A percentile compares a stretch with the other conserved stretches of the same genome.
Conservation (phyloP, 1,284 basidiomycete genomes). For the Dichomitus squalens region DNA sequence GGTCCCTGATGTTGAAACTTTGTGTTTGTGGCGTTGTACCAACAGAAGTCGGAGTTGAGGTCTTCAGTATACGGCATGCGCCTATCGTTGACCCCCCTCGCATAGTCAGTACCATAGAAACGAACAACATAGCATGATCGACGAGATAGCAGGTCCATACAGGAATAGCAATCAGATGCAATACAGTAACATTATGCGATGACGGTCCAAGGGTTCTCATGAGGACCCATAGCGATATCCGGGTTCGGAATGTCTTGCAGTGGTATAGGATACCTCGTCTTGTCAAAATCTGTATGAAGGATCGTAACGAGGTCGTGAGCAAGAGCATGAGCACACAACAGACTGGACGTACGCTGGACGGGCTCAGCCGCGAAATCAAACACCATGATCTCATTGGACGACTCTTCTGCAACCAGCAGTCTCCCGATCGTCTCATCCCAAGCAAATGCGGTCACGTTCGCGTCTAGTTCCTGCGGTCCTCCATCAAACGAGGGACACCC, state of each 20-base stretch:
- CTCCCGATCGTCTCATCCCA: slow-evolving; percentile 50
- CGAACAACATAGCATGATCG: neutral
- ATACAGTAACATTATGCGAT: neutral
- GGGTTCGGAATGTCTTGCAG: neutral
- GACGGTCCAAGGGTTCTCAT: neutral
- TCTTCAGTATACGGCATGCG: too few species aligned
- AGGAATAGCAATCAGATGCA: neutral
- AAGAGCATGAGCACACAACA: neutral
- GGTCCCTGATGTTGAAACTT: neutral
- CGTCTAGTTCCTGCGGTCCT: neutral
- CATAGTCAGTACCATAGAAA: neutral
- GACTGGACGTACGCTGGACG: slow-evolving; percentile 5
- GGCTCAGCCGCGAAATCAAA: slow-evolving; percentile 43
- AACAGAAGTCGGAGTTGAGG: neutral
- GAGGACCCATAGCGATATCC: neutral
- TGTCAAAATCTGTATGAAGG: neutral
- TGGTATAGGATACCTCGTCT: neutral
- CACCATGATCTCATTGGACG: slow-evolving; percentile 31
- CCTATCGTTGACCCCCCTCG: too few species aligned
- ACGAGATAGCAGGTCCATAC: neutral
- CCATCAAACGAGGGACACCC: slow-evolving; percentile 5
- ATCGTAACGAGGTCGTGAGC: neutral
- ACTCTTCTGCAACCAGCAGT: slow-evolving; percentile 37
- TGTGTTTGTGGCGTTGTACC: neutral
- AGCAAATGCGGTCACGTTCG: slow-evolving; percentile 30